A percentile compares a stretch with the other conserved stretches of the same genome.
phyloP scores from a whole-genome alignment of 139 green algal species.

The Chlorella ohadii region DNA sequence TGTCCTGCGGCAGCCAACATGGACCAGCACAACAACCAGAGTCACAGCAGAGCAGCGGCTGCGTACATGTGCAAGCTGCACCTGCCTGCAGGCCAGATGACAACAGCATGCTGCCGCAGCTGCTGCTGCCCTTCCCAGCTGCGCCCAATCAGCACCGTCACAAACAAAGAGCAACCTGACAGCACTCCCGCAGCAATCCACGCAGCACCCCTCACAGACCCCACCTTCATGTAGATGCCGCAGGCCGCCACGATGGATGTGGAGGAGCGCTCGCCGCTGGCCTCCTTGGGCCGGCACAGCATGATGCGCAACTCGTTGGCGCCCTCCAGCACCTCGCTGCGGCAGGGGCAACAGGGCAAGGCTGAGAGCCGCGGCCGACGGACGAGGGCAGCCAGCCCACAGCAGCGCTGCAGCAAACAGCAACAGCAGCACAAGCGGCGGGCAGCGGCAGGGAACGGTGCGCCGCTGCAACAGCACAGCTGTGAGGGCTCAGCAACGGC shows the following conservation, averaged over 20 bases:
- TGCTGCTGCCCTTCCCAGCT: too few species aligned
- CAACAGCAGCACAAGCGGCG: background rate
- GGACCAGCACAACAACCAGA: too few species aligned
- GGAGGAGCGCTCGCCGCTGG: slow-evolving; percentile 55
- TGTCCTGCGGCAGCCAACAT: slow-evolving; percentile 56
- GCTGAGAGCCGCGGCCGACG: background rate
- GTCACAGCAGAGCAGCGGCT: background rate
- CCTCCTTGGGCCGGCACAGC: slow-evolving; percentile 82
- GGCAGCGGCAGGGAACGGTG: too few species aligned
- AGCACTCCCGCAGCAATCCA: too few species aligned
- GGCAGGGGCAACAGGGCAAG: background rate
- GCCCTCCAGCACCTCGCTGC: slow-evolving; percentile 84
- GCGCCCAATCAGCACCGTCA: background rate
- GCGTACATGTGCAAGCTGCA: too few species aligned
- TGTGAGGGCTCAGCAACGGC: too few species aligned
- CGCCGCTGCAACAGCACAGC: too few species aligned
- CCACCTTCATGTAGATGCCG: slow-evolving; percentile 84
- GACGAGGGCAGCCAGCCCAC: too few species aligned
- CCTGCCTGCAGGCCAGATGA: too few species aligned
- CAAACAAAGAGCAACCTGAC: too few species aligned
- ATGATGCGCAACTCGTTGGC: slow-evolving; percentile 88
- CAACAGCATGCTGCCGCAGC: too few species aligned
- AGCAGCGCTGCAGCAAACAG: background rate
- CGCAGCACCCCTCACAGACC: background rate
- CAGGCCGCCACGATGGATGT: slow-evolving; percentile 82